These are phyloP conservation scores for Lenzites betulinus DNA, from an alignment of 768 basidiomycete species.

Conservation along the genomic window DNA sequence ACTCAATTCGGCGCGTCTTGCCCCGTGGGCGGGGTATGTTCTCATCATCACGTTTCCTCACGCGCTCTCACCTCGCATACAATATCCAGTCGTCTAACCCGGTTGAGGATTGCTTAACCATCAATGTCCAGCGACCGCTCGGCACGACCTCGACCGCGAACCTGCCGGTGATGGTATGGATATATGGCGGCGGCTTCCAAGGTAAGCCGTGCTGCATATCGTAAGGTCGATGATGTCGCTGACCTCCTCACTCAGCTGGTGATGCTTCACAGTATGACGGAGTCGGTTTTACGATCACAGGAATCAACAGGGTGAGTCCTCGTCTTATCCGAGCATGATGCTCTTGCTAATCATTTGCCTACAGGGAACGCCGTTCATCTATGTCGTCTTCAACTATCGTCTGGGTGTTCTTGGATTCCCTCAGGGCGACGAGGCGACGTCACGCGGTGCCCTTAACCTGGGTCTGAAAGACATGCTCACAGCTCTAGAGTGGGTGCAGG, in stretches of 20 bases:
- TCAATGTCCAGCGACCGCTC: slow-evolving; percentile 49
- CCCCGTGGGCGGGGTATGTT: slow-evolving; percentile 32
- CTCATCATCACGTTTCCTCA: neutral
- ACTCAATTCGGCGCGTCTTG: slow-evolving; percentile 33
- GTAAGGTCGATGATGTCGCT: too few species aligned
- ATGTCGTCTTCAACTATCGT: slow-evolving; percentile 53
- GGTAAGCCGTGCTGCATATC: neutral
- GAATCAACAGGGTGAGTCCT: neutral
- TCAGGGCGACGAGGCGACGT: slow-evolving; percentile 43
- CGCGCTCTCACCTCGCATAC: neutral
- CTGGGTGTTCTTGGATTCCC: slow-evolving; percentile 52
- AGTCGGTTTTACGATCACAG: neutral
- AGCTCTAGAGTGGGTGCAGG: slow-evolving; percentile 64
- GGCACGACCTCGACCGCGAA: slow-evolving; percentile 27
- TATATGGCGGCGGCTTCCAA: slow-evolving; percentile 44
- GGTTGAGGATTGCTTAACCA: slow-evolving; percentile 49
- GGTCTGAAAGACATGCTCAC: slow-evolving; percentile 83
- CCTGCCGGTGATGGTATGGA: slow-evolving; percentile 48
- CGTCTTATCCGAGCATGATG: neutral
- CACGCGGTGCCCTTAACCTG: slow-evolving; percentile 44
- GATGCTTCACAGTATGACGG: slow-evolving; percentile 11
- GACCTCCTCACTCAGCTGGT: neutral
- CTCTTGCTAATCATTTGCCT: neutral
- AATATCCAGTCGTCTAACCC: neutral
- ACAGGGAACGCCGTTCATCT: slow-evolving; percentile 37